These are phyloP conservation scores for Cornus suecica DNA, from an alignment of 148 eudicot species.

Conservation along the genomic window DNA sequence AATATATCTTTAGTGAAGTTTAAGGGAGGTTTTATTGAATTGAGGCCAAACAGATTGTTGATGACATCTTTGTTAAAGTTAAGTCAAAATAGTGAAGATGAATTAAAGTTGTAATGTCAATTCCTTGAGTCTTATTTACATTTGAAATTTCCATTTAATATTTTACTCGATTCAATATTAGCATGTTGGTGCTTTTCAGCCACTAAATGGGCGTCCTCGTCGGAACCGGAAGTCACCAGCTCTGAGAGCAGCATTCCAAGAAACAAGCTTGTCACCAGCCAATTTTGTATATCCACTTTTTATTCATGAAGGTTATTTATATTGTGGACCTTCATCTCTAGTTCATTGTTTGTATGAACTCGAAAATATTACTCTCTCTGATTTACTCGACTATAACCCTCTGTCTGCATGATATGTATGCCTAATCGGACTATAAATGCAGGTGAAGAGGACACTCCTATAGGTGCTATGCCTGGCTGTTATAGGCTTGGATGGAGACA, in stretches of 20 bases:
- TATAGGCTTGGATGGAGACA: constrained; percentile 98
- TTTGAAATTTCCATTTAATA: not conserved
- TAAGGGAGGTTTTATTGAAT: not conserved
- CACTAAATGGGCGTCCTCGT: constrained; percentile 67
- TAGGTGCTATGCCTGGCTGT: constrained; percentile 99
- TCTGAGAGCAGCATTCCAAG: constrained; percentile 80
- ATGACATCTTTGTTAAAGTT: not conserved
- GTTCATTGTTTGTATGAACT: not conserved
- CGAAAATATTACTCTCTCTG: not conserved
- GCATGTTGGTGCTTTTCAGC: constrained; percentile 34
- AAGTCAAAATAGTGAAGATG: not conserved
- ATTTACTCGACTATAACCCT: not conserved
- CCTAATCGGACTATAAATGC: constrained; percentile 21
- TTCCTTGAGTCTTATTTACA: constrained; percentile 3
- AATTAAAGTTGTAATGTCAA: constrained; percentile 1
- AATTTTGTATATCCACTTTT: constrained; percentile 94
- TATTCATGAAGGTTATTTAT: constrained; percentile 80
- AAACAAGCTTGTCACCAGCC: constrained; percentile 77
- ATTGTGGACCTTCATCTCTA: not conserved
- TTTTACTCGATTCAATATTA: not conserved
- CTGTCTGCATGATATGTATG: not conserved
- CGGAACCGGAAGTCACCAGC: constrained; percentile 75
- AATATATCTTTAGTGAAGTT: not conserved
- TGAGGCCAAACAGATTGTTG: not conserved
- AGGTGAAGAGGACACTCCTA: constrained; percentile 95